Base-by-base conservation (phyloP, 306 rosid genomes). In the Vachellia pachyceras region DNA sequence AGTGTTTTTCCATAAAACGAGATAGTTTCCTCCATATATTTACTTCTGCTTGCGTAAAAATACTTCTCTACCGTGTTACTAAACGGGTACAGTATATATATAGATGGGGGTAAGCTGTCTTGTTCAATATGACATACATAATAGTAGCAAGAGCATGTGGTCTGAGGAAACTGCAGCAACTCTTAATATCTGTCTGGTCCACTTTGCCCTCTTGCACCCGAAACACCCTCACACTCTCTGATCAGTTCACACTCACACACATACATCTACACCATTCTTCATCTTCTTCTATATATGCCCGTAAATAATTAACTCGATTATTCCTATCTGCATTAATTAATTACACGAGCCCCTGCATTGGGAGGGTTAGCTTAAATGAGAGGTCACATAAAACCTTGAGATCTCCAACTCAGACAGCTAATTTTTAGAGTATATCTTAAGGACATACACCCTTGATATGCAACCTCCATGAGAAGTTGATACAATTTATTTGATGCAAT, bases 121-220 rank as follows among this genome's bases (percentile, higher is more conserved):
- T 76, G 66, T 78, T 91, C 83, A 86, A 80, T 6, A 76, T 83
- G 78, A 69, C 78, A 82, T 35, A 80, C 86, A 84, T 83, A 85
- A 23, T 23, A 90, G 92, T 80, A 84, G 91, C 84, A 85, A 87
- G 77, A 58, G 78, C 88, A 88, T 88, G 92, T 90, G 97, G 89
- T 87, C 88, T 87, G 82, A 70, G 80, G 79, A 80, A 83, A 86
- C 83, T 85, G 89, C 86, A 87, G 89, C 85, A 89, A 42, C 72
- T 82, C 79, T 85, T 86, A 80, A 88, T 80, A 72, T 82, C 71
- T 15, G 37, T 46, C 42, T 85, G 93, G 88, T 86, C 92, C 91
- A 85, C 84, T 52, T 64, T 80, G 73, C 82, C 83, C 83, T 87
- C 92, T 73, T 80, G 75, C 64, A 84, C 73, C 79, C 75, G 46